Conservation (phyloP, 2,329 filamentous ascomycete genomes). For the Chaetothyriales sp. region DNA sequence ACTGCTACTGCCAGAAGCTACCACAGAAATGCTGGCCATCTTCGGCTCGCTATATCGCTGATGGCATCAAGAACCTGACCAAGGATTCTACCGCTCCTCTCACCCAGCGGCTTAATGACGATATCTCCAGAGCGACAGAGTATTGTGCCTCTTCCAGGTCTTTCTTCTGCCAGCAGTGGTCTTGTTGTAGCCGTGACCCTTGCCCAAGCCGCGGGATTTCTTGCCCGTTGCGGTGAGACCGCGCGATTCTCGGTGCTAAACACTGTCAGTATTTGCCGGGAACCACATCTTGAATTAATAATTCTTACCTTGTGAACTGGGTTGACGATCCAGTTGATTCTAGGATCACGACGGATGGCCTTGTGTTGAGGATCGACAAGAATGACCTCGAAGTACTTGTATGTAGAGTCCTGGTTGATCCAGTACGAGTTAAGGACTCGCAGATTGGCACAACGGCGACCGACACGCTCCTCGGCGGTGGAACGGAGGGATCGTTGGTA, state of each 20-base stretch:
- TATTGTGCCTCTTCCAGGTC: constrained; percentile 99
- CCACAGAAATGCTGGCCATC: neutral
- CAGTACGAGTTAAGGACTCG: constrained; percentile 99
- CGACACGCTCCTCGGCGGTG: constrained; percentile 99
- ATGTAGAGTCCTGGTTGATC: constrained; percentile 99
- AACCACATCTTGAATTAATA: neutral
- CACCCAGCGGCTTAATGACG: constrained; percentile 38
- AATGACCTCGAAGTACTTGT: constrained; percentile 99
- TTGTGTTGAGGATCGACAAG: constrained; percentile 99
- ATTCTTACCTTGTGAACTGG: constrained; percentile 74
- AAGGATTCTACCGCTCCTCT: neutral
- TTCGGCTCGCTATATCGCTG: neutral
- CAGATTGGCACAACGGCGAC: constrained; percentile 96
- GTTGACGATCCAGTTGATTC: constrained; percentile 99
- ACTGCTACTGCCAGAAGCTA: neutral
- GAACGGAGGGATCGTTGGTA: constrained; percentile 98
- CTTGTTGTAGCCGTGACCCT: constrained; percentile 99
- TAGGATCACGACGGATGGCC: constrained; percentile 95
- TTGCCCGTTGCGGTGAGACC: constrained; percentile 98
- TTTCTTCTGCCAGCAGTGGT: constrained; percentile 93
- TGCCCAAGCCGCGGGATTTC: constrained; percentile 98
- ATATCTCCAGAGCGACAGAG: constrained; percentile 96
- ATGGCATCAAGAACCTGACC: neutral
- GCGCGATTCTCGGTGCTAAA: constrained; percentile 83
- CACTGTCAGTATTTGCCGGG: constrained; percentile 15